Base-by-base conservation (phyloP, 2,329 filamentous ascomycete genomes). In the Cladosporium sphaerospermum region DNA sequence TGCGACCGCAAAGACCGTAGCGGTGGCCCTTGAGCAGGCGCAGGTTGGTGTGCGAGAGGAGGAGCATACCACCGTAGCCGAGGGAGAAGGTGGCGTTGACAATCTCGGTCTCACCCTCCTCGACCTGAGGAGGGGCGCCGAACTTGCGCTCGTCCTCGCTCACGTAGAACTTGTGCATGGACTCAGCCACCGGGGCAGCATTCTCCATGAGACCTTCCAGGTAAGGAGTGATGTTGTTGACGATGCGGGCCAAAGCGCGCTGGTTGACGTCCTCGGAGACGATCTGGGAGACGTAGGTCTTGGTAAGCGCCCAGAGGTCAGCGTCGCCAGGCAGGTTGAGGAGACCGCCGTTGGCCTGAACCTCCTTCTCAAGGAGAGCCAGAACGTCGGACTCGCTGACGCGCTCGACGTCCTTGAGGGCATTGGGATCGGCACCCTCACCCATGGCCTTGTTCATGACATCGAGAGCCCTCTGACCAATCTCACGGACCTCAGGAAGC, bases 51-150 rank as follows among this genome's bases (percentile, higher is more conserved):
- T 97, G 93, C 4, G 90, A 96, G 18, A 99, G 81, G 57, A 99
- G 77, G 61, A 99, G 82, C 91, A 96, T 97, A 65, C 93, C 93
- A 69, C 93, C 93, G 66, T 99, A 99, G 45, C 91, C 93, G 19
- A 99, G 82, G 16, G 93, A 99, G 76, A 99, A 99, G 68, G 93
- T 87, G 43, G 93, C 92, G 65, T 99, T 97, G 68, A 99, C 93
- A 67, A 99, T 96, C 72, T 97, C 93, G 18, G 86, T 78, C 73
- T 99, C 93, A 55, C 90, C 91, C 56, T 95, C 89, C 56, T 96
- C 89, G 57, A 93, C 89, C 70, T 91, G 88, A 59, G 88, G 79
- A 2, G 90, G 88, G 51, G 86, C 83, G 59, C 91, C 92, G 63
- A 83, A 95, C 67, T 89, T 93, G 70, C 89, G 88, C 65, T 89